Conservation (phyloP, 208 protist species). For the Spongospora subterranea region DNA sequence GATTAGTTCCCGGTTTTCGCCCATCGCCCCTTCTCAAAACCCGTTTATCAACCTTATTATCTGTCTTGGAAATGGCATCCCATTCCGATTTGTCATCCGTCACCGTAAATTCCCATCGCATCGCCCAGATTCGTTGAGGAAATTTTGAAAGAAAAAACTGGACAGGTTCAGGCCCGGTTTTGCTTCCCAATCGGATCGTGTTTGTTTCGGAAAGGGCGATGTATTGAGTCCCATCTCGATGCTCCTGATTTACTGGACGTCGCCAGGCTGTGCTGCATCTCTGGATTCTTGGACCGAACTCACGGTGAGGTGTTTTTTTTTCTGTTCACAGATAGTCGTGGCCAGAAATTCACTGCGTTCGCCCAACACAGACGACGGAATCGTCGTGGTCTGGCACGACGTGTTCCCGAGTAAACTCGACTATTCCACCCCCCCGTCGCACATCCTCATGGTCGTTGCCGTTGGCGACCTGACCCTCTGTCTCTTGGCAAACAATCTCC, state of each 20-base stretch:
- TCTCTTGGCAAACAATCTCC: background rate
- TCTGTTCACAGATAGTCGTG: background rate
- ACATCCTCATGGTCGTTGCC: background rate
- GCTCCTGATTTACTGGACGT: background rate
- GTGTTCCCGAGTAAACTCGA: background rate
- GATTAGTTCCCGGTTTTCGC: background rate
- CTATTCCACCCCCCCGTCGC: background rate
- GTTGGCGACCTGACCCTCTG: background rate
- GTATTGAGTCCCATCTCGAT: background rate
- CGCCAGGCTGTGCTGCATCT: background rate
- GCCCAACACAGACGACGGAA: background rate
- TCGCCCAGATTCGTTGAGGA: background rate
- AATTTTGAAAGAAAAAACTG: background rate
- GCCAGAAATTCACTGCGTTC: background rate
- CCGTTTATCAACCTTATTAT: background rate
- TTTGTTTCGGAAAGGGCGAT: background rate
- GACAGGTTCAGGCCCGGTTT: background rate
- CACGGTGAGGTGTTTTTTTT: background rate
- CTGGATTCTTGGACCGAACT: background rate
- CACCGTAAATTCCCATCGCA: background rate
- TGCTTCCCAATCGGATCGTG: background rate
- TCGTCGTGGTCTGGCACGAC: background rate
- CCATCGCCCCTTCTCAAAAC: background rate
- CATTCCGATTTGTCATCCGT: background rate
- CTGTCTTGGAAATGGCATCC: background rate